phyloP scores from a whole-genome alignment of 2,329 filamentous ascomycete genomes.

The Penicillium oxalicum region DNA sequence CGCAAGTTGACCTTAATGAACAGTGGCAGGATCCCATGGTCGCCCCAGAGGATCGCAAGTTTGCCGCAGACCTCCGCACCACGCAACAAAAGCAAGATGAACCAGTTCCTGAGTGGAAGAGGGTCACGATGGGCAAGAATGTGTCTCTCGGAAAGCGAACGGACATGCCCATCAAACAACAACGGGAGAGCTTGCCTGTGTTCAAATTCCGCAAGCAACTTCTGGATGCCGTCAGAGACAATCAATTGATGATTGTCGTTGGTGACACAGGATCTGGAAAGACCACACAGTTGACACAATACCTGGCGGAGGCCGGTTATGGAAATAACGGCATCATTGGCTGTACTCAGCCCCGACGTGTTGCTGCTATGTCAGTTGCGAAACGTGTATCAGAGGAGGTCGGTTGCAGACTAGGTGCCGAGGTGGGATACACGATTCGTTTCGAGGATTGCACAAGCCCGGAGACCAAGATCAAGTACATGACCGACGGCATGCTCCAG shows the following conservation, averaged over 20 bases:
- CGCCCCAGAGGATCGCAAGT: slow-evolving; percentile 73
- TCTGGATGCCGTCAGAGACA: slow-evolving; percentile 76
- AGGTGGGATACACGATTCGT: slow-evolving; percentile 95
- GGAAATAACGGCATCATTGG: slow-evolving; percentile 83
- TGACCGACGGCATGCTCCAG: slow-evolving; percentile 98
- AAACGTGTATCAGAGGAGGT: slow-evolving; percentile 96
- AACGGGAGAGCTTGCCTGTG: slow-evolving; percentile 82
- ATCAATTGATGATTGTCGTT: slow-evolving; percentile 92
- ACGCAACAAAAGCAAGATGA: slow-evolving; percentile 57
- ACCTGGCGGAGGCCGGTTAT: slow-evolving; percentile 86
- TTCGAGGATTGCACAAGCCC: slow-evolving; percentile 92
- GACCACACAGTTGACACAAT: slow-evolving; percentile 93
- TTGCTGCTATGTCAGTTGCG: slow-evolving; percentile 94
- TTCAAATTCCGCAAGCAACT: slow-evolving; percentile 82
- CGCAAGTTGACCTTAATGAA: slow-evolving; percentile 74
- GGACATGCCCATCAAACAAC: slow-evolving; percentile 87
- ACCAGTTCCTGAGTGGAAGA: slow-evolving; percentile 87
- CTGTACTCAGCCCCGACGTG: slow-evolving; percentile 93
- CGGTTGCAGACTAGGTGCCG: slow-evolving; percentile 79
- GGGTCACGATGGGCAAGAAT: slow-evolving; percentile 70
- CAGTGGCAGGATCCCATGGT: slow-evolving; percentile 99
- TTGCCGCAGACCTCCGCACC: slow-evolving; percentile 77
- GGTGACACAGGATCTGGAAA: slow-evolving; percentile 97
- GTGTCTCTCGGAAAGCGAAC: slow-evolving; percentile 80
- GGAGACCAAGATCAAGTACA: slow-evolving; percentile 93